Evolutionary conservation across 768 basidiomycete genomes (phyloP).

Genomic region (Melanogaster broomeanus): DNA sequence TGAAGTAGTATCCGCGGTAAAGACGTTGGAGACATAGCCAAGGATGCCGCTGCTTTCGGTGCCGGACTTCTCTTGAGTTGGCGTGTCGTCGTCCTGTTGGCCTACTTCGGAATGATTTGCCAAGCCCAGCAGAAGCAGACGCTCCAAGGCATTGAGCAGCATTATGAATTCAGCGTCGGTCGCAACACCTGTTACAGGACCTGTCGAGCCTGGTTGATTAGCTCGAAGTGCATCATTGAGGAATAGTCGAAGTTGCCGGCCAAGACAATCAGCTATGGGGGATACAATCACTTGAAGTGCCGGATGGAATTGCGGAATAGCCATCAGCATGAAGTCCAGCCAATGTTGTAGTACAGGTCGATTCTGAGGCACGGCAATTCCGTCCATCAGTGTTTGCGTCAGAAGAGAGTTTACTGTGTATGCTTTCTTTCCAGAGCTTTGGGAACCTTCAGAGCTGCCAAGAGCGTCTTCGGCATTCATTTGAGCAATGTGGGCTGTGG

Average conservation of each 20-base stretch:
- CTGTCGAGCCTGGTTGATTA: constrained; percentile 37
- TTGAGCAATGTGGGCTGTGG: constrained; percentile 38
- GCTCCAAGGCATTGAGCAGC: constrained; percentile 82
- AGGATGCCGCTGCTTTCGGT: constrained; percentile 69
- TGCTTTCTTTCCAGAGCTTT: constrained; percentile 29
- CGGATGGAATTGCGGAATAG: constrained; percentile 82
- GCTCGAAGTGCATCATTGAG: constrained; percentile 56
- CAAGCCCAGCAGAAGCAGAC: constrained; percentile 74
- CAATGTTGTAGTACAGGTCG: constrained; percentile 88
- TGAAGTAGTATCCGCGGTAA: constrained; percentile 66
- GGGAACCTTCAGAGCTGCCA: constrained; percentile 34
- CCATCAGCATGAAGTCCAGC: constrained; percentile 95
- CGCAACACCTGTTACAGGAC: constrained; percentile 48
- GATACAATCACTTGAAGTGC: constrained; percentile 63
- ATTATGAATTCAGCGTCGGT: constrained; percentile 85
- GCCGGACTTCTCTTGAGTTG: constrained; percentile 50
- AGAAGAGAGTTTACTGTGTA: constrained; percentile 71
- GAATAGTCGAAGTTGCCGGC: constrained; percentile 61
- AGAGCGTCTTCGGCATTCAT: constrained; percentile 36
- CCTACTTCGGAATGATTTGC: constrained; percentile 53
- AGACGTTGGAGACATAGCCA: constrained; percentile 90
- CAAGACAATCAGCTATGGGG: constrained; percentile 79
- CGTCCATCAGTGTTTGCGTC: constrained; percentile 79
- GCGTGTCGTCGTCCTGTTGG: constrained; percentile 57
- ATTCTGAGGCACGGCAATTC: constrained; percentile 68